Evolutionary conservation across 2,329 filamentous ascomycete species (phyloP).

Genomic region (Neofusicoccum ribis): DNA sequence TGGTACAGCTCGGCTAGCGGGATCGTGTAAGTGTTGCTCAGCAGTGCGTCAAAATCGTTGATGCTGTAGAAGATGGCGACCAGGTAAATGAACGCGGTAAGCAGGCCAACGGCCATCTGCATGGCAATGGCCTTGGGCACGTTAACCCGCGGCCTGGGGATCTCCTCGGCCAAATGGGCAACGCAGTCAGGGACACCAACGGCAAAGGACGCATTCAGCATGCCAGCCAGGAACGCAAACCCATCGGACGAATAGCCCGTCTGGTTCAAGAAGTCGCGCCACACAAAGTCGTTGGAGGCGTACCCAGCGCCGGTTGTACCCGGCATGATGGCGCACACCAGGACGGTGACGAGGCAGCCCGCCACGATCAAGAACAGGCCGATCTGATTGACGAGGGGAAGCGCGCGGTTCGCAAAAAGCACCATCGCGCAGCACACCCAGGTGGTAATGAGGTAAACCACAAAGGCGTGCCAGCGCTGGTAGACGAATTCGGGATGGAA

Average conservation of each 20-base stretch:
- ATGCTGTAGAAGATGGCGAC: constrained; percentile 57
- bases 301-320: constrained; percentile 44
- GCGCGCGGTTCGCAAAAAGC: constrained; percentile 56
- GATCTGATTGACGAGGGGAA: constrained; percentile 56
- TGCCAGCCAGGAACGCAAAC: constrained; percentile 65
- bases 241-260: constrained; percentile 53
- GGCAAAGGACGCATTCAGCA: constrained; percentile 69
- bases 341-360: constrained; percentile 56
- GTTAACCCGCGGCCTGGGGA: constrained; percentile 36
- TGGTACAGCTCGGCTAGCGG: constrained; percentile 68
- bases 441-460: constrained; percentile 49
- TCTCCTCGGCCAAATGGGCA: constrained; percentile 59
- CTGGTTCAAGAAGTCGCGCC: constrained; percentile 48
- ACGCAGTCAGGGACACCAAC: constrained; percentile 67
- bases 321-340: constrained; percentile 59
- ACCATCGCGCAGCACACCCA: constrained; percentile 49
- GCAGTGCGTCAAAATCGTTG: constrained; percentile 57
- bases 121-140: constrained; percentile 44
- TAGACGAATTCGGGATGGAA: constrained; percentile 48
- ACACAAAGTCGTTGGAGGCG: constrained; percentile 45
- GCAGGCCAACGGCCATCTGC: constrained; percentile 38
- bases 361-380: constrained; percentile 55
- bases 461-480: constrained; percentile 55
- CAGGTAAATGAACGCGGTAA: constrained; percentile 39
- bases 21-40: constrained; percentile 52